These are phyloP conservation scores for Penicillium macrosclerotiorum DNA, from an alignment of 495 filamentous ascomycete genomes.

Conservation along the genomic window DNA sequence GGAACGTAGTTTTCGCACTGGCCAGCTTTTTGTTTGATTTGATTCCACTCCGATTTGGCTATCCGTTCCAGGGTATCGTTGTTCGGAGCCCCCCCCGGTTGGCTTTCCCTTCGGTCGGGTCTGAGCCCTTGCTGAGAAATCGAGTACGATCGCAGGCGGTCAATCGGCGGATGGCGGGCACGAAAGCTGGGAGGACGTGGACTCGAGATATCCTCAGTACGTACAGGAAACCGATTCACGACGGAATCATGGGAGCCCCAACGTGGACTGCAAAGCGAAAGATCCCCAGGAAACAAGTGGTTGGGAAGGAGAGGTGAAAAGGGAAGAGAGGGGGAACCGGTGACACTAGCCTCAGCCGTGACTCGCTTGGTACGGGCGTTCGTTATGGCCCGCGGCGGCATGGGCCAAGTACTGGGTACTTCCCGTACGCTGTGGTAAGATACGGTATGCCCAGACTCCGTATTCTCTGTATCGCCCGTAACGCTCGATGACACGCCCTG, in stretches of 20 bases:
- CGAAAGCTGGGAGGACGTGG: conserved; percentile 1
- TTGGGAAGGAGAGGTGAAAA: conserved; percentile 1
- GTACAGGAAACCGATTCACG: neutral
- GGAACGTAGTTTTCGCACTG: no score
- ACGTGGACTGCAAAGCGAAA: neutral
- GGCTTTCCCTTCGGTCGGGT: neutral
- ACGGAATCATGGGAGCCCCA: neutral
- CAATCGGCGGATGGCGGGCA: conserved; percentile 7
- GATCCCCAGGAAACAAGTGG: neutral
- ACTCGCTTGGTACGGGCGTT: conserved; percentile 7
- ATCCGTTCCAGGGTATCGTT: no score
- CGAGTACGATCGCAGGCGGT: conserved; percentile 13
- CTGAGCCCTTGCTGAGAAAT: conserved; percentile 11
- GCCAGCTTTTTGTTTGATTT: no score
- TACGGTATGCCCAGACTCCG: no score
- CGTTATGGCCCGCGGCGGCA: conserved; percentile 5
- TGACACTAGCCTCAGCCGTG: conserved; percentile 14
- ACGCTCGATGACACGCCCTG: no score
- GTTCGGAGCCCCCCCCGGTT: no score
- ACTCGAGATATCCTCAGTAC: neutral
- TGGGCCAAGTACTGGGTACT: neutral
- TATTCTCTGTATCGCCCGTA: no score
- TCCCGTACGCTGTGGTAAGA: no score
- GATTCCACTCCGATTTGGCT: no score
- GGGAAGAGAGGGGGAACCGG: conserved; percentile 8